phyloP scores from a whole-genome alignment of 176 grass and related monocot species.

The Canna indica region DNA sequence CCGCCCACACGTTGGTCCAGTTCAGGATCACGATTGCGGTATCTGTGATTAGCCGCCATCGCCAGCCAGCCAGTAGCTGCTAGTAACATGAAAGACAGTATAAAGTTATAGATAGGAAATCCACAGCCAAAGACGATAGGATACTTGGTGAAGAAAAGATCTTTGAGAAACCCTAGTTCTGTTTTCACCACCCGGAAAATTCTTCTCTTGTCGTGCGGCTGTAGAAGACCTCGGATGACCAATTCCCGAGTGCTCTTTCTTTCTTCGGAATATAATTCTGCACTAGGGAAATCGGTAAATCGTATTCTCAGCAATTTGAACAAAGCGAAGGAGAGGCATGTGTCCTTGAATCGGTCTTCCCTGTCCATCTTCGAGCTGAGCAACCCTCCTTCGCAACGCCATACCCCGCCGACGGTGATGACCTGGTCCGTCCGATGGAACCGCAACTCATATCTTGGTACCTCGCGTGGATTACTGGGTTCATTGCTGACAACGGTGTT shows the following conservation, averaged over 20 bases:
- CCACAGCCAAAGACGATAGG: constrained; percentile 1
- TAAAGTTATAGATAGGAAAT: not conserved
- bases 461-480: not conserved
- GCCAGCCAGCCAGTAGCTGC: not conserved
- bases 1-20: no score
- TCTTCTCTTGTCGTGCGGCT: not conserved
- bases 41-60: not conserved
- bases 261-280: not conserved
- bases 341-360: constrained; percentile 14
- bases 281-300: not conserved
- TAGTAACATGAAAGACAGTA: not conserved
- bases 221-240: constrained; percentile 25
- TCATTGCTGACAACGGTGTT: not conserved
- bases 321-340: constrained; percentile 47
- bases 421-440: not conserved
- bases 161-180: constrained; percentile 23
- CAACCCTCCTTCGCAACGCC: not conserved
- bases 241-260: not conserved
- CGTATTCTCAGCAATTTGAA: constrained; percentile 38
- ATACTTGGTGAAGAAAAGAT: constrained; percentile 16
- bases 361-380: not conserved
- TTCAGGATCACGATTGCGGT: not conserved
- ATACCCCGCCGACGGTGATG: constrained; percentile 30
- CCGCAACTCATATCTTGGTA: not conserved
- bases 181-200: constrained; percentile 12